Conservation (phyloP, 495 filamentous ascomycete species). For the Beverwykella pulmonaria region DNA sequence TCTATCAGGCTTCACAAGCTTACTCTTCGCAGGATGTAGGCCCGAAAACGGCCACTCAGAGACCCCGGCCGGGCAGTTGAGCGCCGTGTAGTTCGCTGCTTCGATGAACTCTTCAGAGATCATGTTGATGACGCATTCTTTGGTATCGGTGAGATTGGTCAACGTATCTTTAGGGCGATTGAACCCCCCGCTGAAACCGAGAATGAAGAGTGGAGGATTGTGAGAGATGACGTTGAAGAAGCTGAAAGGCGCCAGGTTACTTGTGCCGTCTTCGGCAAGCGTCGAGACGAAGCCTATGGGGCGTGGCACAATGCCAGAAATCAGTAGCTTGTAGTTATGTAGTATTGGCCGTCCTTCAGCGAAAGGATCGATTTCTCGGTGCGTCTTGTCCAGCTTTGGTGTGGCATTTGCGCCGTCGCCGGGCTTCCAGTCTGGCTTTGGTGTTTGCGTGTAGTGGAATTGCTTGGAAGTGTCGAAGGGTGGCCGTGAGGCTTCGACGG, state of each 20-base stretch:
- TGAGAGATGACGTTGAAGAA: slow-evolving; percentile 84
- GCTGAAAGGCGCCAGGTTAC: slow-evolving; percentile 84
- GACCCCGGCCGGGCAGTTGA: slow-evolving; percentile 77
- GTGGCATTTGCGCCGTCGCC: slow-evolving; percentile 75
- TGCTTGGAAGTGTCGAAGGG: slow-evolving; percentile 59
- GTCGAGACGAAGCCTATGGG: slow-evolving; percentile 71
- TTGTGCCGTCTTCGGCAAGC: slow-evolving; percentile 58
- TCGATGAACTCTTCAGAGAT: slow-evolving; percentile 83
- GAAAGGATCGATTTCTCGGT: slow-evolving; percentile 83
- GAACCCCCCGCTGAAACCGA: slow-evolving; percentile 64
- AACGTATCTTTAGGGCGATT: slow-evolving; percentile 72
- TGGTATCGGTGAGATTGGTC: slow-evolving; percentile 67
- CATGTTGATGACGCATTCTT: slow-evolving; percentile 76
- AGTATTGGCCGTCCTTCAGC: slow-evolving; percentile 64
- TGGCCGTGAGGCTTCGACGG: slow-evolving; percentile 71
- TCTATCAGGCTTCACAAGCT: slow-evolving; percentile 67
- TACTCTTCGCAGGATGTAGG: slow-evolving; percentile 69
- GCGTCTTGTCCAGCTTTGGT: slow-evolving; percentile 59
- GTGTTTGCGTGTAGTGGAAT: slow-evolving; percentile 66
- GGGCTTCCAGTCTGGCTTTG: slow-evolving; percentile 72
- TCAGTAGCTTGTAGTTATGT: slow-evolving; percentile 91
- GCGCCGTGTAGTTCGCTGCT: slow-evolving; percentile 76
- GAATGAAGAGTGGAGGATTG: slow-evolving; percentile 86
- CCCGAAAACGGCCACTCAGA: slow-evolving; percentile 83
- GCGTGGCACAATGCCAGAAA: slow-evolving; percentile 81